Base-by-base conservation (phyloP, 495 filamentous ascomycete species). In the Hyaloscypha bicolor region DNA sequence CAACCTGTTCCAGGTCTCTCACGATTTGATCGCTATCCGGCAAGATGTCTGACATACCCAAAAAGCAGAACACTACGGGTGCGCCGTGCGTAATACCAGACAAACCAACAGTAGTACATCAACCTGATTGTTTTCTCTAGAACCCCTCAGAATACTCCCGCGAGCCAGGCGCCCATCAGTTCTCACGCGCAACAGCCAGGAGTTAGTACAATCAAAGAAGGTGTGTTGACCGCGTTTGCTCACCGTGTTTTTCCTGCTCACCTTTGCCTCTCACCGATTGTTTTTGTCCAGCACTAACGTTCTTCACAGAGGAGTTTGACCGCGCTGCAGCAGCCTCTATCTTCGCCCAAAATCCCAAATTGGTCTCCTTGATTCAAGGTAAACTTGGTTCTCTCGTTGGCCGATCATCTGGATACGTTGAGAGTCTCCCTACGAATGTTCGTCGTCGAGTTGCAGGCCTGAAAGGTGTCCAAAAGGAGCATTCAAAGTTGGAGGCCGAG, bases 381-480 rank as follows among this genome's bases (percentile, higher is more conserved):
- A 95, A 95, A 78, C 90, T 99, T 71, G 92, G 93, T 67, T 88
- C 89, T 39, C 90, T 99, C 62, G 93, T 99, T 69, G 96, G 96
- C 69, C 88, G 91, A 62, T 97, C 96, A 56, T 98, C 95, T 25
- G 96, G 96, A 70, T 99, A 99, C 80, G 93, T 99, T 72, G 96
- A 99, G 81, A 95, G 92, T 25, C 89, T 99, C 21, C 95, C 96
- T 32, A 80, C 86, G 52, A 83, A 87, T 29, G 96, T 99, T 72
- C 93, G 94, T 76, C 91, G 92, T 70, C 93, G 96, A 72, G 94
- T 99, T 63, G 87, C 92, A 56, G 96, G 96, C 67, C 82, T 99
- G 39, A 98, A 98, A 82, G 96, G 94, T 74, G 90, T 99, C 66
- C 96, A 99, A 78, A 98, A 97, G 80, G 96, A 98, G 72, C 96